phyloP scores from a whole-genome alignment of 1,284 basidiomycete species.

The Wolfiporia cocos region DNA sequence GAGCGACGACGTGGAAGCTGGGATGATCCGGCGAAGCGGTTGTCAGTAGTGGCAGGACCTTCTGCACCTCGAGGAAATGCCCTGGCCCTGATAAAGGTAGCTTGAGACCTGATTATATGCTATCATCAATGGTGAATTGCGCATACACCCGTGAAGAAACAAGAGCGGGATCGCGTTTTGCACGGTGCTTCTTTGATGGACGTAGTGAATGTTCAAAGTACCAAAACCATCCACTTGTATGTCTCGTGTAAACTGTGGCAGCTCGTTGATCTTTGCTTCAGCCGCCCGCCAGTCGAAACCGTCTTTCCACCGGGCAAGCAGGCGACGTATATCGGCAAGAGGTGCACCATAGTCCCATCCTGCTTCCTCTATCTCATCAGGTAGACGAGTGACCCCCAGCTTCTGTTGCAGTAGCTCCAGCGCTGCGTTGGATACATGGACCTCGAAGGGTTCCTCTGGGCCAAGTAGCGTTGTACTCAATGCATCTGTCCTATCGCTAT shows the following conservation, averaged over 20 bases:
- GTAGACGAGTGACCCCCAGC: constrained; percentile 23
- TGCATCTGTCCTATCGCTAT: too few relatives aligned
- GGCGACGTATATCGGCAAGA: constrained; percentile 32
- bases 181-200: constrained; percentile 32
- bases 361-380: constrained; percentile 35
- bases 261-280: constrained; percentile 32
- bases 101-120: neutral
- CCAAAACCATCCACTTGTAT: constrained; percentile 32
- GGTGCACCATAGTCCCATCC: constrained; percentile 35
- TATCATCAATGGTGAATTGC: neutral
- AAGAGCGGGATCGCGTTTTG: constrained; percentile 36
- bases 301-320: constrained; percentile 32
- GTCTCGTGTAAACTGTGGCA: constrained; percentile 40
- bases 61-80: constrained; percentile 35
- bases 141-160: constrained; percentile 42
- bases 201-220: constrained; percentile 35
- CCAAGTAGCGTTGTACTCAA: too few relatives aligned
- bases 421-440: constrained; percentile 13
- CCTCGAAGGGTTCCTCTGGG: constrained; percentile 15
- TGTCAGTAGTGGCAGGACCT: constrained; percentile 25
- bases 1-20: constrained; percentile 40
- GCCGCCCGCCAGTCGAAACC: constrained; percentile 38
- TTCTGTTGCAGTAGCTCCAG: constrained; percentile 13
- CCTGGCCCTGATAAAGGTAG: constrained; percentile 29
- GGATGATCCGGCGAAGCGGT: constrained; percentile 19